Conservation (phyloP, 1,139 yeast species). For the Wickerhamiella infanticola region DNA sequence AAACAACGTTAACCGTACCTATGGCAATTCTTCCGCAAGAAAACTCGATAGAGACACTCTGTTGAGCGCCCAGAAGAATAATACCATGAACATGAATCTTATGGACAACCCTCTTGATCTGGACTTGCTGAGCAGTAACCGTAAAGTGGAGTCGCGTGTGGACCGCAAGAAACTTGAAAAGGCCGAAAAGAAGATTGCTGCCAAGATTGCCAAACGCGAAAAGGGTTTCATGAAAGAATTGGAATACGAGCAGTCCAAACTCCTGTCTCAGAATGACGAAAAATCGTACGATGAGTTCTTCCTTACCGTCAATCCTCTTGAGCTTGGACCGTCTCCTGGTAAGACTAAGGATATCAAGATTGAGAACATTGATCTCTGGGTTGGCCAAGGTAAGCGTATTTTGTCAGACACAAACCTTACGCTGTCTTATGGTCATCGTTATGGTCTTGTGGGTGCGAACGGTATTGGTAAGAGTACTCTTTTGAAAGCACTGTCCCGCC, state of each 20-base stretch:
- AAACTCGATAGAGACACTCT: slow-evolving; percentile 33
- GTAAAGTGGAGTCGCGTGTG: slow-evolving; percentile 84
- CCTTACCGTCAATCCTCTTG: slow-evolving; percentile 87
- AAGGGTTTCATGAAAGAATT: slow-evolving; percentile 45
- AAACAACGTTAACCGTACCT: slow-evolving; percentile 43
- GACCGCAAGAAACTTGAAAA: slow-evolving; percentile 93
- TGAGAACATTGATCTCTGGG: slow-evolving; percentile 84
- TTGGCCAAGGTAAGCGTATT: slow-evolving; percentile 90
- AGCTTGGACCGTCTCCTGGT: slow-evolving; percentile 80
- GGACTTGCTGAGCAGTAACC: slow-evolving; percentile 60
- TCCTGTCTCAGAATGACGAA: slow-evolving; percentile 44
- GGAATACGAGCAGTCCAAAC: slow-evolving; percentile 81
- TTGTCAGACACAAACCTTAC: slow-evolving; percentile 78
- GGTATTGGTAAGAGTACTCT: slow-evolving; percentile 99
- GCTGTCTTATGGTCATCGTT: slow-evolving; percentile 81
- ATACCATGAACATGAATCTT: slow-evolving; percentile 26
- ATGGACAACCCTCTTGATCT: slow-evolving; percentile 38
- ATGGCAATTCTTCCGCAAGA: slow-evolving; percentile 69
- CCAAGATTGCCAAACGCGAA: slow-evolving; percentile 87
- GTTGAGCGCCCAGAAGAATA: slow-evolving; percentile 22
- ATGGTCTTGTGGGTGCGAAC: slow-evolving; percentile 95
- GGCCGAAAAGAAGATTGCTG: slow-evolving; percentile 93
- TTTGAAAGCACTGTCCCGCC: slow-evolving; percentile 74
- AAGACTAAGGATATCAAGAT: slow-evolving; percentile 88
- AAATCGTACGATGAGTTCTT: slow-evolving; percentile 89